These are phyloP conservation scores for Nakaseomyces uthaithaninus DNA, from an alignment of 1,139 yeast genomes.

Conservation along the genomic window DNA sequence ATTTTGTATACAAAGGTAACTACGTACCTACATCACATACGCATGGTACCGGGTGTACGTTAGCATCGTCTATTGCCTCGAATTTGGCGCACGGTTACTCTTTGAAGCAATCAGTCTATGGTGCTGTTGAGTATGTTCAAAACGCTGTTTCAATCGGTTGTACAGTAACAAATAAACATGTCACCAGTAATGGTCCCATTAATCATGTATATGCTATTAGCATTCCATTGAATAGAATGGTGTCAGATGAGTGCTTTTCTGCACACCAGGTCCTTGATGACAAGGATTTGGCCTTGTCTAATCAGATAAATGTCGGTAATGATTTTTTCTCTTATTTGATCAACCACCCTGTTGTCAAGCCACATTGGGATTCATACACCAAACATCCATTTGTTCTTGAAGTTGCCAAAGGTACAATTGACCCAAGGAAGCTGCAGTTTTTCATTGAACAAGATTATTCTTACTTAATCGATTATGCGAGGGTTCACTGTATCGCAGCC, in stretches of 20 bases:
- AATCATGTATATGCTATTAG: slow-evolving; percentile 44
- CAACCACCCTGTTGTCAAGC: slow-evolving; percentile 47
- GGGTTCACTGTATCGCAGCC: slow-evolving; percentile 58
- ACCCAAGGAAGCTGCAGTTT: slow-evolving; percentile 44
- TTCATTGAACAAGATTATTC: slow-evolving; percentile 67
- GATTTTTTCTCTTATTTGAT: slow-evolving; percentile 45
- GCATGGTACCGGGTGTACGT: slow-evolving; percentile 90
- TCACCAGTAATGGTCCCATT: slow-evolving; percentile 61
- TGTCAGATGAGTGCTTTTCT: slow-evolving; percentile 25
- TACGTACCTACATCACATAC: slow-evolving; percentile 47
- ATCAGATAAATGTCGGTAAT: slow-evolving; percentile 26
- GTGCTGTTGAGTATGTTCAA: slow-evolving; percentile 59
- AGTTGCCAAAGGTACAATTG: slow-evolving; percentile 47
- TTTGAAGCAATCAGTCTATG: slow-evolving; percentile 43
- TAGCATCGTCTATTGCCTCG: slow-evolving; percentile 75
- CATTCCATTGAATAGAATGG: slow-evolving; percentile 33
- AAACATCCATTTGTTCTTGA: slow-evolving; percentile 54
- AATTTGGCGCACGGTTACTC: slow-evolving; percentile 51
- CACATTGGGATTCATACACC: slow-evolving; percentile 51
- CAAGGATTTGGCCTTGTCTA: slow-evolving; percentile 21
- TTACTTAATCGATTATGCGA: slow-evolving; percentile 61
- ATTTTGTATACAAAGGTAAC: slow-evolving; percentile 43
- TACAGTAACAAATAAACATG: slow-evolving; percentile 20
- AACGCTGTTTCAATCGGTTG: slow-evolving; percentile 54
- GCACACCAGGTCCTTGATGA: slow-evolving; percentile 21